A percentile compares a stretch with the other conserved stretches of the same genome.
Evolutionary conservation across 495 filamentous ascomycete genomes (phyloP).

Genomic region (Penicillium subrubescens): DNA sequence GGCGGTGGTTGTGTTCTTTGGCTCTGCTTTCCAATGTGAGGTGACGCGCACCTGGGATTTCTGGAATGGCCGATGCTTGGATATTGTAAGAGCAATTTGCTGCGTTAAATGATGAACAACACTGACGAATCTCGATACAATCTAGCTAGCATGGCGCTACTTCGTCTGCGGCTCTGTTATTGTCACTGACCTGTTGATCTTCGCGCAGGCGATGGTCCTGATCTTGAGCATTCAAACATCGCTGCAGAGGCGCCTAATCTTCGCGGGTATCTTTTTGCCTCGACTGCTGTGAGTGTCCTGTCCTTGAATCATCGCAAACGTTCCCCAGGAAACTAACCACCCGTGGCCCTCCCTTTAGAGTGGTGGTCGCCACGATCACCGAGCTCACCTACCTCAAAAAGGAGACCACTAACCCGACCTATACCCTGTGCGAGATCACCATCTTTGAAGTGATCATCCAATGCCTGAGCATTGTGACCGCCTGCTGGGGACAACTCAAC

Average conservation of each 20-base stretch:
- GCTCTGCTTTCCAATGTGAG: slow-evolving; percentile 30
- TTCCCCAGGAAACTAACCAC: slow-evolving; percentile 20
- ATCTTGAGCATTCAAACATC: slow-evolving; percentile 27
- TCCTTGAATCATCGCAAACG: not conserved
- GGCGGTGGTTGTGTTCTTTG: slow-evolving; percentile 25
- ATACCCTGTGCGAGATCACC: slow-evolving; percentile 23
- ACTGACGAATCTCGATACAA: not conserved
- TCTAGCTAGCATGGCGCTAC: slow-evolving; percentile 28
- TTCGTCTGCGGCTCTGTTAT: slow-evolving; percentile 27
- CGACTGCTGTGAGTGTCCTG: slow-evolving; percentile 20
- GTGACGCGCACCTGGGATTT: slow-evolving; percentile 30
- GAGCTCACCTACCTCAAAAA: slow-evolving; percentile 19
- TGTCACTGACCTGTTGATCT: slow-evolving; percentile 28
- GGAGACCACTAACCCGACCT: slow-evolving; percentile 24
- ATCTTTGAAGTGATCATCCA: slow-evolving; percentile 24
- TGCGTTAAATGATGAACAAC: not conserved
- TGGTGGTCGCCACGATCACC: slow-evolving; percentile 13
- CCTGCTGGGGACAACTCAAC: slow-evolving; percentile 34
- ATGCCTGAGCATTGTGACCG: slow-evolving; percentile 28
- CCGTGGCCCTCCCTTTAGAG: not conserved
- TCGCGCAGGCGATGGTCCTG: slow-evolving; percentile 27
- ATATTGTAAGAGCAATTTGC: slow-evolving; percentile 20
- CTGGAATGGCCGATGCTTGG: slow-evolving; percentile 25
- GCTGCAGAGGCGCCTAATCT: slow-evolving; percentile 20
- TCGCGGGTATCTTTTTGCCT: slow-evolving; percentile 30